Base-by-base conservation (phyloP, 176 grass and related monocot genomes). In the Musa itinerans region DNA sequence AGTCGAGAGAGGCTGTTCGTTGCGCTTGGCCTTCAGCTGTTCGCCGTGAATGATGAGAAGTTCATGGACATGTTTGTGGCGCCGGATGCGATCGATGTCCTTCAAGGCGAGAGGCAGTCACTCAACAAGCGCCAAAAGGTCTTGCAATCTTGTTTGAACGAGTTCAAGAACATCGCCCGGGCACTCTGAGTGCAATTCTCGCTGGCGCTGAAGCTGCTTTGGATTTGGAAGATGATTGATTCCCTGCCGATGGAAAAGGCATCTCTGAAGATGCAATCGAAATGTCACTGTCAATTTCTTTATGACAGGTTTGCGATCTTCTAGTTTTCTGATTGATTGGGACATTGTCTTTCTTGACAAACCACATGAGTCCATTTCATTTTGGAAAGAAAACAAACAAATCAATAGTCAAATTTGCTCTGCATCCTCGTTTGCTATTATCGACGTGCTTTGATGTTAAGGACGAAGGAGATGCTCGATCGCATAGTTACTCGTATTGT, bases 1-100 rank as follows among this genome's bases (percentile, higher is more conserved):
- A 99, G 96, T 73, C 82, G 85, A 19, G 96, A 99, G 67, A 92
- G 81, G 79, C 84, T 99, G 77, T 95, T 89, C 76, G 72, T 99
- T 54, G 86, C 88, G 16, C 71, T 99, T 65, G 89, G 96, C 54
- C 89, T 87, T 2, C 89, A 99, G 73, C 72, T 99, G 25, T 99
- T 99, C 55, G 96, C 91, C 22, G 85, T 95, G 25, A 95, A 83
- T 54, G 96, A 99, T 12, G 87, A 99, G 24, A 92, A 86, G 76
- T 99, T 99, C 83, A 95, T 99, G 96, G 89, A 95, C 85, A 92
- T 99, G 91, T 99, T 99, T 54, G 85, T 89, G 9, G 89, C 91
- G 1, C 91, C 91, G 9, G 86, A 85, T 15, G 85, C 89, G 3
- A 79, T 95, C 11, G 88, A 99, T 50, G 49, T 72, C 67, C 88